A percentile compares a stretch with the other conserved stretches of the same genome.
phyloP scores from a whole-genome alignment of 2,329 filamentous ascomycete genomes.

The Diaporthe citrichinensis region DNA sequence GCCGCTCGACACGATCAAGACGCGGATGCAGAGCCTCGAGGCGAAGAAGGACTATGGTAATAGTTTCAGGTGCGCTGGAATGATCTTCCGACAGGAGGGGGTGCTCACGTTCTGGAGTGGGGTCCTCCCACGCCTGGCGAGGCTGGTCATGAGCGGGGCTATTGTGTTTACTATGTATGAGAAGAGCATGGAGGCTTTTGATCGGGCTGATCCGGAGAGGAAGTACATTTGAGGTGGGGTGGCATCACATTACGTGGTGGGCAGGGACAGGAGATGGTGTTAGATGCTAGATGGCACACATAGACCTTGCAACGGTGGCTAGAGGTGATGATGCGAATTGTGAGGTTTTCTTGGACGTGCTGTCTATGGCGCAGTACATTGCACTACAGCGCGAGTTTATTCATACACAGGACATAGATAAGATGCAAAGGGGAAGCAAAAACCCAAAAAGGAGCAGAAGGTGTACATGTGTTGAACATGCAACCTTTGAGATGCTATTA shows the following conservation, averaged over 20 bases:
- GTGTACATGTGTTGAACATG: not conserved
- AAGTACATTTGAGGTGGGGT: conserved; percentile 76
- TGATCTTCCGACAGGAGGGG: conserved; percentile 92
- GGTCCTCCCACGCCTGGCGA: conserved; percentile 85
- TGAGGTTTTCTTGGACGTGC: not conserved
- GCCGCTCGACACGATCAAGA: conserved; percentile 94
- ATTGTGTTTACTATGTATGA: conserved; percentile 99
- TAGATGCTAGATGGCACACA: not conserved
- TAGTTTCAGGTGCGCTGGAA: conserved; percentile 83
- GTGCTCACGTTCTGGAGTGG: conserved; percentile 94
- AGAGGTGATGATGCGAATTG: too few relatives aligned
- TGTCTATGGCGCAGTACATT: not conserved
- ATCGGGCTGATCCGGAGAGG: conserved; percentile 83
- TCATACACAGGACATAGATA: not conserved
- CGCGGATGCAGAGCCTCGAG: conserved; percentile 96
- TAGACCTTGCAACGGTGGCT: not conserved
- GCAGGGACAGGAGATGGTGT: not conserved
- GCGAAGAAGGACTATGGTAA: conserved; percentile 86
- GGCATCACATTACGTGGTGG: too few relatives aligned
- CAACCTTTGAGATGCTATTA: not conserved
- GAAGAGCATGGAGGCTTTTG: conserved; percentile 93
- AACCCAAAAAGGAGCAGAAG: not conserved
- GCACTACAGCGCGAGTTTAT: not conserved
- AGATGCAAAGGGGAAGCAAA: not conserved
- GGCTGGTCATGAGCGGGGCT: conserved; percentile 91